These are phyloP conservation scores for Yamadazyma buinensis DNA, from an alignment of 1,139 yeast species.

Conservation along the genomic window DNA sequence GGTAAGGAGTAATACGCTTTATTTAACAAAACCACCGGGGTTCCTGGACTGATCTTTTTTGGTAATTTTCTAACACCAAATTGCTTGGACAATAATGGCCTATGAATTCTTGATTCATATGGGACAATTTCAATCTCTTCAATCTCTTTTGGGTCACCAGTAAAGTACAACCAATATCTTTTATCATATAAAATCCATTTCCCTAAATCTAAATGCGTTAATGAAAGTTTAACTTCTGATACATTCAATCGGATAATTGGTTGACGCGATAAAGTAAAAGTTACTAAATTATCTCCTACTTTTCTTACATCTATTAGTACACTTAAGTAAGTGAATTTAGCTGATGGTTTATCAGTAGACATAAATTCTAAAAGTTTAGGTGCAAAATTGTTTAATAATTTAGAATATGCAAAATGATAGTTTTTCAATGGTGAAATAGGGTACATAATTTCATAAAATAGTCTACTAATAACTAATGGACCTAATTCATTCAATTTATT, in stretches of 20 bases:
- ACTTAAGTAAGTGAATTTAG: conserved; percentile 18
- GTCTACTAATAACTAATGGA: conserved; percentile 25
- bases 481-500: conserved; percentile 8
- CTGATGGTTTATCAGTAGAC: conserved; percentile 5
- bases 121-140: conserved; percentile 16
- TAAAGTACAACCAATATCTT: conserved; percentile 31
- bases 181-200: conserved; percentile 35
- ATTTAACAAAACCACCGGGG: conserved; percentile 14
- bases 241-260: conserved; percentile 20
- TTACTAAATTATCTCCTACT: conserved; percentile 5
- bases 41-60: conserved; percentile 5
- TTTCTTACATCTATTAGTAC: conserved; percentile 18
- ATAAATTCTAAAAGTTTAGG: conserved; percentile 15
- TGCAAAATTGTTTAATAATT: conserved; percentile 30
- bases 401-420: conserved; percentile 47
- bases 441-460: conserved; percentile 28
- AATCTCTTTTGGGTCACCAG: conserved; percentile 4
- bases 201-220: conserved; percentile 13
- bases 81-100: conserved; percentile 4
- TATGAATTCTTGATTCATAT: conserved; percentile 17
- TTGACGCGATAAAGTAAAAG: conserved; percentile 19
- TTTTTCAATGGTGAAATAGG: conserved; percentile 38
- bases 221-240: conserved; percentile 4
- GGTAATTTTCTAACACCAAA: conserved; percentile 6
- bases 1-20: conserved; percentile 19